Percentiles rank a stretch among this genome's conserved stretches.
phyloP scores from a whole-genome alignment of 2,329 filamentous ascomycete genomes.

The Exophiala sideris region DNA sequence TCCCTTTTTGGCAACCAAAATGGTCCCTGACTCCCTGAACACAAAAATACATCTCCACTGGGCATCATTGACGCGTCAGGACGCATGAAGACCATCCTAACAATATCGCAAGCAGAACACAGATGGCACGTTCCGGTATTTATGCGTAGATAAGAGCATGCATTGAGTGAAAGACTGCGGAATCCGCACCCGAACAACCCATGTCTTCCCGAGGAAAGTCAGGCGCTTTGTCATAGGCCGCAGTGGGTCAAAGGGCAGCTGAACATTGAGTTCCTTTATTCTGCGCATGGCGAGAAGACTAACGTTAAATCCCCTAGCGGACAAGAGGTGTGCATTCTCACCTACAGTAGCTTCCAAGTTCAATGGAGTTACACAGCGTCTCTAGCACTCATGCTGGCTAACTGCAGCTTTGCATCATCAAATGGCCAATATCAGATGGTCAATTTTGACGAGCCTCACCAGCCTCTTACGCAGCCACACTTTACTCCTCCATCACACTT shows the following conservation, averaged over 20 bases:
- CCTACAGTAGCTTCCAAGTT: neutral
- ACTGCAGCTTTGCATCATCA: too few species aligned
- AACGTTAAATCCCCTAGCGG: too few species aligned
- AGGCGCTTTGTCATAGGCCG: constrained; percentile 7
- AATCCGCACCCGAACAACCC: constrained; percentile 15
- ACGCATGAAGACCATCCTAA: neutral
- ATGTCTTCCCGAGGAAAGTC: constrained; percentile 8
- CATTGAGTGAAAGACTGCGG: constrained; percentile 12
- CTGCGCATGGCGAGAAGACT: too few species aligned
- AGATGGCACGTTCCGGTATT: neutral
- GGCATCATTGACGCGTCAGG: neutral
- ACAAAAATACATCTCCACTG: neutral
- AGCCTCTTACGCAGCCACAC: neutral
- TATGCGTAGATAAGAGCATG: constrained; percentile 19
- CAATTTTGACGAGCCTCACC: neutral
- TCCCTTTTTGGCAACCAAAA: constrained; percentile 4
- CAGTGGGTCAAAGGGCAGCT: neutral
- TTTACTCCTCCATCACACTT: neutral
- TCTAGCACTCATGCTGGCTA: too few species aligned
- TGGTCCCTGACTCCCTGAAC: neutral
- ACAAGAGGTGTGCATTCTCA: neutral
- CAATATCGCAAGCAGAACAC: neutral
- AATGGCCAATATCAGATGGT: too few species aligned
- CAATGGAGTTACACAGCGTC: too few species aligned
- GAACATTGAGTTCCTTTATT: neutral